A percentile compares a stretch with the other conserved stretches of the same genome.
These are phyloP conservation scores for Candida ascalaphidarum DNA, from an alignment of 805 yeast species.

Conservation along the genomic window DNA sequence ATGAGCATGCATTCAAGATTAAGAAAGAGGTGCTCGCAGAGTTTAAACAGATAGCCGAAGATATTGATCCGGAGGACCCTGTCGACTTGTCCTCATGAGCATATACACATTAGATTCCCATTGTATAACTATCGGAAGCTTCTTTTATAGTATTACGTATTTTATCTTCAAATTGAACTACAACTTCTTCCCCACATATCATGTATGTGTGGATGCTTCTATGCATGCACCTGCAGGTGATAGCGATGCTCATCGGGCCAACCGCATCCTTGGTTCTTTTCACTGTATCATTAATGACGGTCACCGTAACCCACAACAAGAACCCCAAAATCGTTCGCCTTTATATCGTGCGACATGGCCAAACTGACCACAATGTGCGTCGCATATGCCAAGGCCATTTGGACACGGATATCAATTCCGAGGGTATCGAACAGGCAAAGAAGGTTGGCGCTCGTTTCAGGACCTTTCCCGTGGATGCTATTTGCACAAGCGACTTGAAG, in stretches of 20 bases:
- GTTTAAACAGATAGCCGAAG: slow-evolving; percentile 8
- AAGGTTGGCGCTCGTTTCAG: slow-evolving; percentile 41
- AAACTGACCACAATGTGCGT: slow-evolving; percentile 62
- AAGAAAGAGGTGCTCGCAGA: slow-evolving; percentile 48
- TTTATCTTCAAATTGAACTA: no score
- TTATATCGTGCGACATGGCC: slow-evolving; percentile 76
- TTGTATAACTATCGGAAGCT: no score
- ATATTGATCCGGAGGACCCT: slow-evolving; percentile 1
- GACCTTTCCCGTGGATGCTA: slow-evolving; percentile 32
- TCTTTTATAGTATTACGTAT: no score
- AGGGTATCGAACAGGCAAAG: slow-evolving; percentile 55
- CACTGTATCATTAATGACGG: no score
- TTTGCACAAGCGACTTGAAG: slow-evolving; percentile 43
- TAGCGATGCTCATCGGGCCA: no score
- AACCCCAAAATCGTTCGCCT: slow-evolving; percentile 35
- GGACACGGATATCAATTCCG: slow-evolving; percentile 54
- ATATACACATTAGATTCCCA: no score
- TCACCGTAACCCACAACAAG: slow-evolving; percentile 16
- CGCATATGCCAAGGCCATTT: slow-evolving; percentile 75
- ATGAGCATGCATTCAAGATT: slow-evolving; percentile 58
- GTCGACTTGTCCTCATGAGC: no score
- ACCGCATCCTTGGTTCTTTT: no score
- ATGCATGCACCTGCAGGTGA: no score
- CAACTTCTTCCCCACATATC: no score
- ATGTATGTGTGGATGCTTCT: no score